A percentile compares a stretch with the other conserved stretches of the same genome.
Evolutionary conservation across 73 alveolate genomes (phyloP).

Genomic region (Loxodes magnus): DNA sequence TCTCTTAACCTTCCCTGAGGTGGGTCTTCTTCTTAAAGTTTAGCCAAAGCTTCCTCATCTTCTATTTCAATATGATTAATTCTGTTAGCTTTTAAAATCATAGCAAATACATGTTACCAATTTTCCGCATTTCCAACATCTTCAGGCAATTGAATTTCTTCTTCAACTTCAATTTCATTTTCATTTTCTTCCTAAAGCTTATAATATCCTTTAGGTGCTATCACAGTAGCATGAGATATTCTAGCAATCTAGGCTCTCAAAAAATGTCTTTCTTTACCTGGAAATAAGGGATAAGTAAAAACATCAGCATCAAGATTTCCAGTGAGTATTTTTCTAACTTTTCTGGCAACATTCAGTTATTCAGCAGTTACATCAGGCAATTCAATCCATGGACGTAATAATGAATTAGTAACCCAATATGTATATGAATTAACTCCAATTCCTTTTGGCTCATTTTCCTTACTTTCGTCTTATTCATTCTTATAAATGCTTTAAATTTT

Average conservation of each 20-base stretch:
- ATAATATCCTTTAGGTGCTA: constrained; percentile 87
- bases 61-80: constrained; percentile 44
- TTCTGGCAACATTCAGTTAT: constrained; percentile 44
- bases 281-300: constrained; percentile 64
- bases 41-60: constrained; percentile 51
- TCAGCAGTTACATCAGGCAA: constrained; percentile 64
- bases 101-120: constrained; percentile 64
- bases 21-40: constrained; percentile 49
- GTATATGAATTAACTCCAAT: constrained; percentile 59
- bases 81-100: constrained; percentile 49
- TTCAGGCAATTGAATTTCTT: constrained; percentile 74
- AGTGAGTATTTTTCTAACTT: constrained; percentile 51
- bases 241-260: constrained; percentile 86
- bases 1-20: constrained; percentile 42
- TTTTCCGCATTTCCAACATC: constrained; percentile 49
- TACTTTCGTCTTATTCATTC: constrained; percentile 41
- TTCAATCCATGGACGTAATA: constrained; percentile 67
- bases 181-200: constrained; percentile 64
- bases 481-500: constrained; percentile 53
- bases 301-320: constrained; percentile 66
- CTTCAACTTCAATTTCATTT: constrained; percentile 74
- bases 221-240: constrained; percentile 66
- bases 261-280: constrained; percentile 86
- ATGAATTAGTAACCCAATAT: constrained; percentile 59
- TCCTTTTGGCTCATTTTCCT: constrained; percentile 44